Conservation (phyloP, 495 filamentous ascomycete genomes). For the Annulohypoxylon stygium region DNA sequence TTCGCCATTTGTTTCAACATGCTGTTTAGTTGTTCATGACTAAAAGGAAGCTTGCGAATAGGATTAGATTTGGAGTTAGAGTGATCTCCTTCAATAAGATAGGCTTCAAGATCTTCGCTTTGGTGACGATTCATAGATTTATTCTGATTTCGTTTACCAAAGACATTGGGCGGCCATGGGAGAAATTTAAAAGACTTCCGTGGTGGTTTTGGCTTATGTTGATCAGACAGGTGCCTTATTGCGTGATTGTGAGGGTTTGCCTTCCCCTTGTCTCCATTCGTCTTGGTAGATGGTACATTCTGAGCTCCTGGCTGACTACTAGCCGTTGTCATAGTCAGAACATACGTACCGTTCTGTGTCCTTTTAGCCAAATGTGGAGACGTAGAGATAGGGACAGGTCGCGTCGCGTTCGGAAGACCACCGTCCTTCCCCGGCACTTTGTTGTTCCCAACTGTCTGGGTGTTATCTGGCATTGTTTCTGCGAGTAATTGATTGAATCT, state of each 20-base stretch:
- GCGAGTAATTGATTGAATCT: not conserved
- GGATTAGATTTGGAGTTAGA: not conserved
- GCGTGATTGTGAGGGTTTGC: not conserved
- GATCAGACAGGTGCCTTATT: not conserved
- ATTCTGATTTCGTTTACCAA: not conserved
- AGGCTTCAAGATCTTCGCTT: slow-evolving; percentile 27
- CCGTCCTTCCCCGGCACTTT: not conserved
- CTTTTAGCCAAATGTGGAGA: not conserved
- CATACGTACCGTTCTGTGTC: not conserved
- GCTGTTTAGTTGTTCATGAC: not conserved
- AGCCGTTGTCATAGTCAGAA: not conserved
- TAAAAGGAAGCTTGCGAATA: slow-evolving; percentile 21
- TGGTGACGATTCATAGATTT: not conserved
- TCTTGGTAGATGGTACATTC: not conserved
- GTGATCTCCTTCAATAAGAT: slow-evolving; percentile 24
- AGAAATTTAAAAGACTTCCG: not conserved
- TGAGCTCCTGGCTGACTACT: not conserved
- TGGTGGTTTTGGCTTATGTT: not conserved
- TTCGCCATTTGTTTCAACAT: not conserved
- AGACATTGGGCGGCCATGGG: not conserved
- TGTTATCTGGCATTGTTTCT: not conserved
- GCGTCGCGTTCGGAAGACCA: not conserved
- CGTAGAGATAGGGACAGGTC: not conserved
- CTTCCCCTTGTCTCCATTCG: not conserved
- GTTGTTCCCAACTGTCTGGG: not conserved